These are phyloP conservation scores for Pestalotiopsis sp. DNA, from an alignment of 2,329 filamentous ascomycete genomes.

Conservation along the genomic window DNA sequence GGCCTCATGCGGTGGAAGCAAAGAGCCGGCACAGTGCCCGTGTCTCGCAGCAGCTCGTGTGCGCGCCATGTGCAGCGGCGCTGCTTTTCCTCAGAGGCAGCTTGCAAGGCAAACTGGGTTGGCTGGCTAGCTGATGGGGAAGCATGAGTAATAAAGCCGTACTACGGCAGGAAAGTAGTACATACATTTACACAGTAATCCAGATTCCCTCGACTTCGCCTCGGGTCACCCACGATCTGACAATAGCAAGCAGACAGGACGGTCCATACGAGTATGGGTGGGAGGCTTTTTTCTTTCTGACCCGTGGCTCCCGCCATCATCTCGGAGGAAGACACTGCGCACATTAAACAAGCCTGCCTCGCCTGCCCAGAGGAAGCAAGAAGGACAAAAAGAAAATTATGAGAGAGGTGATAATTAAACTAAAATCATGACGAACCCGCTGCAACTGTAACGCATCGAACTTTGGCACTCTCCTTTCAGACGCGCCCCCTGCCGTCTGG, in stretches of 20 bases:
- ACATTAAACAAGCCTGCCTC: not conserved
- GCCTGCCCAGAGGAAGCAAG: not conserved
- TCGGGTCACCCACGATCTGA: not conserved
- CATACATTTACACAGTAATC: not conserved
- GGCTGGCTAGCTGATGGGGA: not conserved
- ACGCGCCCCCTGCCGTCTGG: conserved; percentile 5
- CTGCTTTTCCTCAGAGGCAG: not conserved
- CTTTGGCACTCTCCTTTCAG: conserved; percentile 11
- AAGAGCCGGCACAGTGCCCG: not conserved
- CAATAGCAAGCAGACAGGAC: not conserved
- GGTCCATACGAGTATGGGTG: not conserved
- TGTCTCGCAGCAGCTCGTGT: not conserved
- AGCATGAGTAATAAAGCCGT: conserved; percentile 6
- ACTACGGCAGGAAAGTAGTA: not conserved
- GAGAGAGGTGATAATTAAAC: conserved; percentile 14
- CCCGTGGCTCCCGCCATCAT: not conserved
- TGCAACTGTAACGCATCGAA: conserved; percentile 9
- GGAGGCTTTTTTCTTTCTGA: not conserved
- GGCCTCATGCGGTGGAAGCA: not conserved
- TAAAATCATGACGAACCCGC: conserved; percentile 10
- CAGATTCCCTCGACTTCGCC: not conserved
- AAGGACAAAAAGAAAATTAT: conserved; percentile 15
- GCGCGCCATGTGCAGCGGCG: not conserved
- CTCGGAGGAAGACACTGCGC: not conserved
- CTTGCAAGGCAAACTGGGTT: not conserved